These are phyloP conservation scores for Saccharomyces hybrid DNA, from an alignment of 1,139 yeast genomes.

Conservation along the genomic window DNA sequence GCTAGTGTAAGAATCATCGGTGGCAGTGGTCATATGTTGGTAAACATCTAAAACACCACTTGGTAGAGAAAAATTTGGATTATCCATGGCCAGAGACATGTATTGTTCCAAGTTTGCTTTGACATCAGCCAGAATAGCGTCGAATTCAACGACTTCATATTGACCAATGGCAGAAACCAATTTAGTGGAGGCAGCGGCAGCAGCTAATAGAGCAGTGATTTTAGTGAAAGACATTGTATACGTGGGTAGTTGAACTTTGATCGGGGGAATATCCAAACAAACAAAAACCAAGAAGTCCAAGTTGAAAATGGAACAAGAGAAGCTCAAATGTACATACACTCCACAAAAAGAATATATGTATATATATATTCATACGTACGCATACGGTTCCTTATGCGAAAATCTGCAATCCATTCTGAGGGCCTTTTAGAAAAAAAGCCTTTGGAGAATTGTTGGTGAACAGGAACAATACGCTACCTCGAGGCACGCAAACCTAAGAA, in stretches of 20 bases:
- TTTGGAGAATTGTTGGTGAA: neutral
- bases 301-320: neutral
- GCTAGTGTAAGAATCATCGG: too few relatives aligned
- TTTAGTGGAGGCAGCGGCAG: slow-evolving; percentile 12
- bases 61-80: too few relatives aligned
- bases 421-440: neutral
- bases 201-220: slow-evolving; percentile 12
- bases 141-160: too few relatives aligned
- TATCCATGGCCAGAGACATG: too few relatives aligned
- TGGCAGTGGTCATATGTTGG: too few relatives aligned
- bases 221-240: slow-evolving; percentile 9
- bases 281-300: neutral
- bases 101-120: too few relatives aligned
- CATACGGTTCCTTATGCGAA: neutral
- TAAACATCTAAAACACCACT: too few relatives aligned
- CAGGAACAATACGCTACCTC: neutral
- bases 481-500: neutral
- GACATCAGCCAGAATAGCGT: too few relatives aligned
- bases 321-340: neutral
- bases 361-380: neutral
- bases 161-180: slow-evolving; percentile 4
- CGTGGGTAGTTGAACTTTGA: too few relatives aligned
- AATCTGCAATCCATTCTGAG: neutral
- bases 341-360: neutral
- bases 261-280: too few relatives aligned